Evolutionary conservation across 306 rosid genomes (phyloP).

Genomic region (Quercus cerris): DNA sequence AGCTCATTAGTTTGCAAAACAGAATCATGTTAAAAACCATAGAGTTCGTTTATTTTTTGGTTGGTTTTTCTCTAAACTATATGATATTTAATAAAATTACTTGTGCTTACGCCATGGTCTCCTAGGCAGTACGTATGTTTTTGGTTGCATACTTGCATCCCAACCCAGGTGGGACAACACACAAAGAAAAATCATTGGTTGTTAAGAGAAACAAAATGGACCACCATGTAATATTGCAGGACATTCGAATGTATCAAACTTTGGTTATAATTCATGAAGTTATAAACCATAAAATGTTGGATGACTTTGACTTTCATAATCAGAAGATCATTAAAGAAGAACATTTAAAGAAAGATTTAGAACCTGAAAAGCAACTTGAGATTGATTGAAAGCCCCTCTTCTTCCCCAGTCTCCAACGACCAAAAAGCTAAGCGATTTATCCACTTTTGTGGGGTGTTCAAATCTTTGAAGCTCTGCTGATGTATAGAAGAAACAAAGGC

Average conservation of each 20-base stretch:
- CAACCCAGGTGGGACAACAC: not conserved
- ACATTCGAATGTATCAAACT: not conserved
- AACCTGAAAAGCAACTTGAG: constrained; percentile 49
- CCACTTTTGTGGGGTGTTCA: constrained; percentile 28
- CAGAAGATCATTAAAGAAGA: not conserved
- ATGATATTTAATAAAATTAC: too few species aligned
- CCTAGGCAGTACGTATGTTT: too few species aligned
- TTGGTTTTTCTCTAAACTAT: too few species aligned
- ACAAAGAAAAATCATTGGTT: not conserved
- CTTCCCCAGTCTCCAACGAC: constrained; percentile 65
- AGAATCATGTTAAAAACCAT: not conserved
- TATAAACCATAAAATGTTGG: too few species aligned
- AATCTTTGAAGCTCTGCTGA: constrained; percentile 43
- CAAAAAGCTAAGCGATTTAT: constrained; percentile 47
- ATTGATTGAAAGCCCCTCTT: constrained; percentile 49
- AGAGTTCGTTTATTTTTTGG: too few species aligned
- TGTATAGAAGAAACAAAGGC: constrained; percentile 21
- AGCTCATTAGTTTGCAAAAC: not conserved
- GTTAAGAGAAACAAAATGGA: not conserved
- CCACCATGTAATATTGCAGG: too few species aligned
- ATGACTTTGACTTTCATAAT: too few species aligned
- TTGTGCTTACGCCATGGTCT: too few species aligned
- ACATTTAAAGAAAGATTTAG: not conserved
- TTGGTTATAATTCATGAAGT: too few species aligned
- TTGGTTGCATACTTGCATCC: too few species aligned